These are phyloP conservation scores for Pleurotus cornucopiae DNA, from an alignment of 768 basidiomycete species.

Conservation along the genomic window DNA sequence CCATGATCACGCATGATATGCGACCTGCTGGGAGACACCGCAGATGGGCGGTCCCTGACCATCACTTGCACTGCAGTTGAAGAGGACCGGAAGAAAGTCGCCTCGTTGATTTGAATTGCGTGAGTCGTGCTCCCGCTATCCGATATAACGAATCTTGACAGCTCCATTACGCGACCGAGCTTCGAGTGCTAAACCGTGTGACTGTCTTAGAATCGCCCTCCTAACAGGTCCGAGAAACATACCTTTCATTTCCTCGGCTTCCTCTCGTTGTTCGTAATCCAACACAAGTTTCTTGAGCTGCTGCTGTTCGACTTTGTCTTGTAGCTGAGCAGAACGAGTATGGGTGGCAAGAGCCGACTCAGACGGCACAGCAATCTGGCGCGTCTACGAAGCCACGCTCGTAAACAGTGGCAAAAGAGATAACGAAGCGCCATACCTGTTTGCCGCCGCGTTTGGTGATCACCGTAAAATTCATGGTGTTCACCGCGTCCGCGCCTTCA, in stretches of 20 bases:
- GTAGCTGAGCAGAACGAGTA: constrained; percentile 85
- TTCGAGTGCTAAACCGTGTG: constrained; percentile 50
- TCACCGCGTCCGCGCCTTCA: constrained; percentile 18
- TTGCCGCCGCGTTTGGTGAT: constrained; percentile 92
- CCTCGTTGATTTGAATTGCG: neutral
- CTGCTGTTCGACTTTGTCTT: constrained; percentile 95
- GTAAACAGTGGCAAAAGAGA: neutral
- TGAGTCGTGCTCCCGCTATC: constrained; percentile 29
- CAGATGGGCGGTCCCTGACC: too few relatives aligned
- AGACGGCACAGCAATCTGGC: constrained; percentile 86
- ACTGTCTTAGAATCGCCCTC: neutral
- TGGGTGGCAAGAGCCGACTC: constrained; percentile 87
- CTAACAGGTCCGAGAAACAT: constrained; percentile 3
- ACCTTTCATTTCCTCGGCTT: constrained; percentile 82
- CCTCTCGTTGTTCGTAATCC: constrained; percentile 86
- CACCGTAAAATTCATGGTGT: constrained; percentile 87
- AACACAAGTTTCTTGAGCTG: constrained; percentile 94
- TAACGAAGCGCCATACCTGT: constrained; percentile 48
- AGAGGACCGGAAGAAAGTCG: neutral
- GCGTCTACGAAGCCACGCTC: constrained; percentile 44
- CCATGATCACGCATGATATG: too few relatives aligned
- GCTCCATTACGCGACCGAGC: constrained; percentile 60
- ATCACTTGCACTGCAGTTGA: too few relatives aligned
- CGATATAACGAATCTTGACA: constrained; percentile 76
- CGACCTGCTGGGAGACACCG: too few relatives aligned